These are phyloP conservation scores for Calonectria naviculata DNA, from an alignment of 2,329 filamentous ascomycete genomes.

Conservation along the genomic window DNA sequence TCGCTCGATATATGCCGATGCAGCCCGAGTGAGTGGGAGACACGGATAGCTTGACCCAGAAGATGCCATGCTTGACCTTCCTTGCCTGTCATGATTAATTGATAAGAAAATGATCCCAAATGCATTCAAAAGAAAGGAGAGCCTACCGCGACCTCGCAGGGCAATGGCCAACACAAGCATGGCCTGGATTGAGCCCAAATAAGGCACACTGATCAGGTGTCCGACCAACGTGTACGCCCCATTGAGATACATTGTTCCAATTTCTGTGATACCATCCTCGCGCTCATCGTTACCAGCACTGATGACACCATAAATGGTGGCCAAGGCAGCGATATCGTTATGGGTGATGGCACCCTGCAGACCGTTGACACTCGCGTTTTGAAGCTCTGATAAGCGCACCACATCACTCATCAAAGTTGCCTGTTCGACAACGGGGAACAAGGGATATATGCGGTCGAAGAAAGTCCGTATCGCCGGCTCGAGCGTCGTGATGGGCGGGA, in stretches of 20 bases:
- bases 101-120: neutral
- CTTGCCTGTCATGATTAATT: constrained; percentile 16
- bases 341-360: constrained; percentile 26
- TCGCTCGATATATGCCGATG: constrained; percentile 24
- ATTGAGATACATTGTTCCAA: constrained; percentile 25
- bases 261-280: constrained; percentile 19
- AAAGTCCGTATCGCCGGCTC: constrained; percentile 34
- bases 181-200: constrained; percentile 33
- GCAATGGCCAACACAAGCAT: constrained; percentile 31
- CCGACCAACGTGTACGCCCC: constrained; percentile 31
- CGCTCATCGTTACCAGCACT: constrained; percentile 31
- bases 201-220: constrained; percentile 30
- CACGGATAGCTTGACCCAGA: constrained; percentile 26
- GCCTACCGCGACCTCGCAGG: constrained; percentile 28
- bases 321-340: constrained; percentile 25
- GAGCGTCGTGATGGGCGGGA: constrained; percentile 28
- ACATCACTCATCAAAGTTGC: constrained; percentile 29
- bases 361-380: constrained; percentile 17
- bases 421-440: constrained; percentile 30
- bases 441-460: constrained; percentile 33
- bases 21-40: constrained; percentile 30
- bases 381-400: constrained; percentile 27
- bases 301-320: constrained; percentile 26
- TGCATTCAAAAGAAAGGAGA: neutral
- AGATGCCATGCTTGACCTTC: constrained; percentile 36